Base-by-base conservation (phyloP, 164 flowering plant species). In the Magnolia officinalis region DNA sequence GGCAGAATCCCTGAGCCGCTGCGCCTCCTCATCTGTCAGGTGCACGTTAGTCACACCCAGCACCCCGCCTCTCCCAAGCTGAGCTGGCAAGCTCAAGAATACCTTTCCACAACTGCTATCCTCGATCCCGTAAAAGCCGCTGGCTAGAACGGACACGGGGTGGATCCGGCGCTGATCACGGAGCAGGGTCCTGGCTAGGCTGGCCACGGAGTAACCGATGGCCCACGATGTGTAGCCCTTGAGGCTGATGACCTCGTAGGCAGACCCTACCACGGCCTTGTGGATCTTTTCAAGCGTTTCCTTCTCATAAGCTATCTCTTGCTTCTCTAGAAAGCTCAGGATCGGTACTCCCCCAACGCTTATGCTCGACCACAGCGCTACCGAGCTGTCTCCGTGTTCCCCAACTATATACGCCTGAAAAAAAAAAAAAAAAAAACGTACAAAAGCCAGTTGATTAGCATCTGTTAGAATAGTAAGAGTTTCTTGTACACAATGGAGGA, bases 211-310 rank as follows among this genome's bases (percentile, higher is more conserved):
- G 86, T 92, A 92, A 20, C 95, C 95, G 29, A 92, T 90, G 0
- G 97, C 97, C 97, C 97, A 92, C 0, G 97, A 92, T 1, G 97
- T 91, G 88, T 92, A 91, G 58, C 95, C 97, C 78, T 92, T 92
- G 66, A 92, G 89, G 18, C 81, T 74, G 8, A 92, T 92, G 72
- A 92, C 95, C 70, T 92, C 94, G 51, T 91, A 88, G 0, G 97
- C 95, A 49, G 94, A 76, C 45, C 84, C 83, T 2, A 91, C 80
- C 0, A 92, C 97, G 65, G 74, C 87, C 72, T 83, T 87, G 88
- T 87, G 97, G 63, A 92, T 91, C 19, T 84, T 82, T 82, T 85
- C 91, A 4, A 91, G 75, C 4, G 91, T 87, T 52, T 86, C 87
- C 64, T 89, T 87, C 82, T 91, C 94, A 76, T 84, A 89, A 0